Evolutionary conservation across 2,329 filamentous ascomycete species (phyloP), one percentile per base, ranked within the genome.

Genomic region (Colletotrichum musae): DNA sequence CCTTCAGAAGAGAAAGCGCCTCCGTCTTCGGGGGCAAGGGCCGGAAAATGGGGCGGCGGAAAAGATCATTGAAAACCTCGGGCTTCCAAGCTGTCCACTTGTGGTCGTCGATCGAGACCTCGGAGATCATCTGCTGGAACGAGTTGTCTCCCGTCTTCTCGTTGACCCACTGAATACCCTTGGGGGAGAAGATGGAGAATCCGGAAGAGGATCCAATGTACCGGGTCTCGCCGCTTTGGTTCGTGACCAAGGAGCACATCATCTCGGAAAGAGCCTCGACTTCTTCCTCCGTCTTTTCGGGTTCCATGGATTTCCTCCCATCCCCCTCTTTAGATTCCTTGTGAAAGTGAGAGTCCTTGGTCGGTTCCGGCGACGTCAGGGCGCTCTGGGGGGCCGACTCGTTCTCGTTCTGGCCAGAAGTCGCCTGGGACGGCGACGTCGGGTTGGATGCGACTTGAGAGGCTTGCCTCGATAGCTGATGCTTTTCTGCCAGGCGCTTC

Each of bases 51-150:
- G 92, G 91, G 45, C 95, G 91, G 61, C 91, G 90, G 82, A 98
- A 98, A 21, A 99, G 89, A 78, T 98, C 95, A 58, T 92, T 90
- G 80, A 98, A 98, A 26, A 98, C 92, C 78, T 98, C 95, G n/a
- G 95, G 95, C 77, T 97, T 97, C 96, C 96, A 98, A 75, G 96
- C 94, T 75, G 94, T 94, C 93, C 94, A 98, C 78, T 97, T 97
- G 80, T 96, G 94, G 75, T 97, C 94, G 74, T 97, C 94, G 50
- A 97, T 91, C 28, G 93, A 94, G n/a, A 95, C 93, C 60, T 94
- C 92, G 2, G 92, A 92, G 64, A 99, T 97, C 93, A 98, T 98
- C 65, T 93, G 89, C 78, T 97, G 93, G 81, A 99, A 99, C 0
- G 94, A 97, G 24, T 87, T 90, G 77, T 99, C 96, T n/a, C 96